phyloP scores from a whole-genome alignment of 23 red algal genomes.

The Chondrus crispus region DNA sequence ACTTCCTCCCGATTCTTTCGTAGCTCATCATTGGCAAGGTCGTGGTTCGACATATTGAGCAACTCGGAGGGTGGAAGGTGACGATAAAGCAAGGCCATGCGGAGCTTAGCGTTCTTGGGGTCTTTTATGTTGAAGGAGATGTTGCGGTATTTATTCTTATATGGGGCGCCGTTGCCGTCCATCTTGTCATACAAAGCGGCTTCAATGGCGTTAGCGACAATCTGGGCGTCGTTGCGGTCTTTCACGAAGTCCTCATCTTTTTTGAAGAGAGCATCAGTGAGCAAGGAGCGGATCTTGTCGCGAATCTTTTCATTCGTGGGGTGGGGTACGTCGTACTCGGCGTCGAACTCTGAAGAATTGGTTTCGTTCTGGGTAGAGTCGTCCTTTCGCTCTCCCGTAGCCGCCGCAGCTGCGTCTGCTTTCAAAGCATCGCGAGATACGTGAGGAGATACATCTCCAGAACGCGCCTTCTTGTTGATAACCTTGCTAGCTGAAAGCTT shows the following conservation, averaged over 20 bases:
- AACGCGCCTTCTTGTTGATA: neutral
- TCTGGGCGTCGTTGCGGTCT: neutral
- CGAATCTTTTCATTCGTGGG: slow-evolving; percentile 68
- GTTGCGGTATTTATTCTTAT: slow-evolving; percentile 81
- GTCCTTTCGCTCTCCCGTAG: neutral
- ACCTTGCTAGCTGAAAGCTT: neutral
- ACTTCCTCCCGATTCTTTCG: slow-evolving; percentile 63
- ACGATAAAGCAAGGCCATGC: slow-evolving; percentile 45
- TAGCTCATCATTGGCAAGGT: slow-evolving; percentile 82
- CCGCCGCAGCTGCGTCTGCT: neutral
- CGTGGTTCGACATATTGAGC: slow-evolving; percentile 72
- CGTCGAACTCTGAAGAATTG: neutral
- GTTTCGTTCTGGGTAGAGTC: neutral
- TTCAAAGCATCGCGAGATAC: neutral
- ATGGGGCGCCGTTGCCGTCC: slow-evolving; percentile 35
- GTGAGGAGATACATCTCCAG: neutral
- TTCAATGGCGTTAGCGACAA: slow-evolving; percentile 66
- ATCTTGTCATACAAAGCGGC: slow-evolving; percentile 58
- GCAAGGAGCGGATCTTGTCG: slow-evolving; percentile 66
- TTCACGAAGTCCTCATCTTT: slow-evolving; percentile 21
- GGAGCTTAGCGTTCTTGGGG: slow-evolving; percentile 73
- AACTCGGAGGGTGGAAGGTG: slow-evolving; percentile 61
- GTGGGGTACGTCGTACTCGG: slow-evolving; percentile 34
- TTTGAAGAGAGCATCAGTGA: slow-evolving; percentile 57
- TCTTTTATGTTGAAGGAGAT: slow-evolving; percentile 93